Percentiles rank a stretch among this genome's conserved stretches.
Evolutionary conservation across 1,284 basidiomycete species (phyloP).

Genomic region (Coniferiporia sulphurascens): DNA sequence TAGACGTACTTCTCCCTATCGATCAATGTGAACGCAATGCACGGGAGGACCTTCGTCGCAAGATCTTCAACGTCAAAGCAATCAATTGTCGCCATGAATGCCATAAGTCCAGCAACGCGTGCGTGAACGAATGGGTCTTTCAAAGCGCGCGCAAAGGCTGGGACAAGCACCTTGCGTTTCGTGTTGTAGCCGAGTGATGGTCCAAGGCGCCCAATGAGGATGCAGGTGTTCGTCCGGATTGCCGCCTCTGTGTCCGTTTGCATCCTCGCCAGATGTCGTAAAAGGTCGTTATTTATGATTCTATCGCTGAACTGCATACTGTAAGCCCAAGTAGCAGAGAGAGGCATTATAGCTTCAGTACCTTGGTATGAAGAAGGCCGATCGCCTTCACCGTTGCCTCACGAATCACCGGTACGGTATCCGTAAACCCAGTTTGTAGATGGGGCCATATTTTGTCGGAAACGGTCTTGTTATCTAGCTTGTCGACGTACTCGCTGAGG

Average conservation of each 20-base stretch:
- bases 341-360: constrained; percentile 27
- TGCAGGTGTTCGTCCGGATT: constrained; percentile 97
- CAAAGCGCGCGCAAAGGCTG: constrained; percentile 87
- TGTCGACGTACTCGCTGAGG: constrained; percentile 80
- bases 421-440: constrained; percentile 93
- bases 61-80: constrained; percentile 87
- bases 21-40: constrained; percentile 72
- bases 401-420: constrained; percentile 89
- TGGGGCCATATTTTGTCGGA: constrained; percentile 91
- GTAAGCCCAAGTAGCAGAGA: neutral
- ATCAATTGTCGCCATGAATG: constrained; percentile 92
- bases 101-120: constrained; percentile 92
- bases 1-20: constrained; percentile 84
- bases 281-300: constrained; percentile 93
- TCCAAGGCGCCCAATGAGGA: constrained; percentile 88
- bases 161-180: constrained; percentile 91
- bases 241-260: constrained; percentile 92
- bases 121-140: constrained; percentile 93
- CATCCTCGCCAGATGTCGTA: constrained; percentile 88
- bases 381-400: constrained; percentile 93
- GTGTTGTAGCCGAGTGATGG: constrained; percentile 84
- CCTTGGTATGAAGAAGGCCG: constrained; percentile 81
- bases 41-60: constrained; percentile 86
- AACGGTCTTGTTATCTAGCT: constrained; percentile 82
- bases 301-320: constrained; percentile 73